phyloP scores from a whole-genome alignment of 768 basidiomycete species.

The Paxillus rubicundulus region DNA sequence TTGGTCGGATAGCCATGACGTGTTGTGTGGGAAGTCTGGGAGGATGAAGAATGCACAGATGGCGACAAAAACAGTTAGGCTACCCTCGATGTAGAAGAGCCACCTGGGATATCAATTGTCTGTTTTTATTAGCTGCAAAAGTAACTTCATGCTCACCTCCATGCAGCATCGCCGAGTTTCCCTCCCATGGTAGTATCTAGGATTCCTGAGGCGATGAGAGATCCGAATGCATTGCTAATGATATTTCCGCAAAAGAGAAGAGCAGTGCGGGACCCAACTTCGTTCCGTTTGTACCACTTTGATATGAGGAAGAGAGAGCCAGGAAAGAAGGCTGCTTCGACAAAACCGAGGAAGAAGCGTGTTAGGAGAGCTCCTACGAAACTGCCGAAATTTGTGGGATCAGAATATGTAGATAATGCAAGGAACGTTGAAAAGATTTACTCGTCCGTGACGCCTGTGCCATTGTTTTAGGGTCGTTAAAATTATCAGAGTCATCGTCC shows the following conservation, averaged over 20 bases:
- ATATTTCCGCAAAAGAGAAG: conserved; percentile 45
- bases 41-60: conserved; percentile 55
- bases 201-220: conserved; percentile 44
- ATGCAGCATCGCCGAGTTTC: conserved; percentile 42
- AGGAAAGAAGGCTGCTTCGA: conserved; percentile 1
- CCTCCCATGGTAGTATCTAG: conserved; percentile 44
- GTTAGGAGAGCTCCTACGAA: neutral
- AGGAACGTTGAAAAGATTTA: neutral
- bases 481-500: conserved; percentile 45
- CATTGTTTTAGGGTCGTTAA: no score
- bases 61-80: conserved; percentile 48
- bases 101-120: conserved; percentile 38
- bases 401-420: neutral
- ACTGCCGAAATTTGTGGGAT: neutral
- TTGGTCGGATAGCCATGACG: conserved; percentile 51
- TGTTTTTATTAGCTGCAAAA: neutral
- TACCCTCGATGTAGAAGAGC: conserved; percentile 65
- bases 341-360: conserved; percentile 6
- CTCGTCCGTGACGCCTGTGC: neutral
- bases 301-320: conserved; percentile 1
- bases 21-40: conserved; percentile 64
- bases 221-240: conserved; percentile 49
- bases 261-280: conserved; percentile 38
- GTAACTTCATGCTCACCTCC: conserved; percentile 36
- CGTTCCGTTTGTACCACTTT: conserved; percentile 29